Conservation (phyloP, 2,329 filamentous ascomycete genomes). For the Cercospora berteroae region DNA sequence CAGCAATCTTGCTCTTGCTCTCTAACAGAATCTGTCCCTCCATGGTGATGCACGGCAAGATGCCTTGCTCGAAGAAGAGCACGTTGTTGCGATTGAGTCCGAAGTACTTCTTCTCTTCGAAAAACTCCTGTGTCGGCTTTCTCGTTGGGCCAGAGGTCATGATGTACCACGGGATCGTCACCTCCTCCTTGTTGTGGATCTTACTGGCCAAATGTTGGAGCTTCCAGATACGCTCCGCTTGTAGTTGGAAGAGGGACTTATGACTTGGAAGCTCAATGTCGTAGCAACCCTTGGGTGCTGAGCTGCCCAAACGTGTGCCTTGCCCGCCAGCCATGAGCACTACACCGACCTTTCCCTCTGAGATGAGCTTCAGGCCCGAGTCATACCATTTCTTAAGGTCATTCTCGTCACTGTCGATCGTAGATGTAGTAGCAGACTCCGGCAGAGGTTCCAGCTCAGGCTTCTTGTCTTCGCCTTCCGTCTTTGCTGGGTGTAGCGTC, state of each 20-base stretch:
- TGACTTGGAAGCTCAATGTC: constrained; percentile 89
- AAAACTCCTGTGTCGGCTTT: constrained; percentile 88
- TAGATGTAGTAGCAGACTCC: constrained; percentile 79
- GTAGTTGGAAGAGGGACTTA: constrained; percentile 96
- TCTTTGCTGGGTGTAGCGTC: constrained; percentile 73
- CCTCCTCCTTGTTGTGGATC: constrained; percentile 60
- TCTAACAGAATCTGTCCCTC: constrained; percentile 96
- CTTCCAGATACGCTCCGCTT: constrained; percentile 89
- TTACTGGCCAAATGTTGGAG: constrained; percentile 76
- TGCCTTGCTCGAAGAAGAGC: constrained; percentile 91
- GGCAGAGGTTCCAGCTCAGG: constrained; percentile 79
- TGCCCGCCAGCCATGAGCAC: constrained; percentile 97
- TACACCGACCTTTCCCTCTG: constrained; percentile 71
- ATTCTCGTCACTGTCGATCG: constrained; percentile 78
- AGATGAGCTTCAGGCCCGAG: constrained; percentile 63
- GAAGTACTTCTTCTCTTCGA: constrained; percentile 86
- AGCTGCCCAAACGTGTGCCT: constrained; percentile 90
- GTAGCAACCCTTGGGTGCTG: constrained; percentile 94
- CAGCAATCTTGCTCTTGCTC: constrained; percentile 82
- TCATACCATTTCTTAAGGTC: constrained; percentile 84
- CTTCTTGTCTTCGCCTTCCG: constrained; percentile 53
- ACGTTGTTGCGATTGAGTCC: constrained; percentile 83
- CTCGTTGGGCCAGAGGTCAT: constrained; percentile 98
- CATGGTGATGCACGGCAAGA: constrained; percentile 94
- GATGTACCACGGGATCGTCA: constrained; percentile 92